Conservation (phyloP, 2,329 filamentous ascomycete species). For the Capronia americana region DNA sequence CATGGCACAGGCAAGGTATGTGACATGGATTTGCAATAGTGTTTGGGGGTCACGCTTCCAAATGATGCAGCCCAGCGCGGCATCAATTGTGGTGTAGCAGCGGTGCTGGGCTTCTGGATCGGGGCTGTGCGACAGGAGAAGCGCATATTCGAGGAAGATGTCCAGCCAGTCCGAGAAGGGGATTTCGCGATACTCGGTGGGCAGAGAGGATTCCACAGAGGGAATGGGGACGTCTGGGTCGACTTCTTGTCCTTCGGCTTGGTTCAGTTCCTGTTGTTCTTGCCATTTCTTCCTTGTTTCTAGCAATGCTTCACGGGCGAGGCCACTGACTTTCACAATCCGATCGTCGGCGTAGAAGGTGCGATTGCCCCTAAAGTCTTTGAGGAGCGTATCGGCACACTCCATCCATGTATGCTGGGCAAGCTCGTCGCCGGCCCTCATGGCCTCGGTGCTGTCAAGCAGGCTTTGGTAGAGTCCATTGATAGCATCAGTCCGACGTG, state of each 20-base stretch:
- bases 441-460: constrained; percentile 54
- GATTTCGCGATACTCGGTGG: constrained; percentile 72
- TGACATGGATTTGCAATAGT: constrained; percentile 75
- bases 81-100: constrained; percentile 75
- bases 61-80: constrained; percentile 78
- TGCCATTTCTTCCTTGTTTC: constrained; percentile 35
- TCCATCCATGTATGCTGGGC: constrained; percentile 64
- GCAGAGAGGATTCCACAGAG: constrained; percentile 23
- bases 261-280: constrained; percentile 10
- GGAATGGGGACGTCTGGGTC: constrained; percentile 30
- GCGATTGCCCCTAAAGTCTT: constrained; percentile 66
- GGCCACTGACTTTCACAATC: constrained; percentile 58
- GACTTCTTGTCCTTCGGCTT: constrained; percentile 1
- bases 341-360: constrained; percentile 64
- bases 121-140: constrained; percentile 69
- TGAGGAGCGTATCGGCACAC: constrained; percentile 63
- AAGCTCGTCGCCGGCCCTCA: constrained; percentile 58
- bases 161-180: constrained; percentile 86
- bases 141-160: constrained; percentile 84
- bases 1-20: constrained; percentile 83
- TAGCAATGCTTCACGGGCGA: constrained; percentile 49
- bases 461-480: constrained; percentile 54
- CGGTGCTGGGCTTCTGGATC: constrained; percentile 70
- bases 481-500: constrained; percentile 50
- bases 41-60: constrained; percentile 75